Percentiles rank a stretch among this genome's conserved stretches.
These are phyloP conservation scores for Mikania micrantha DNA, from an alignment of 129 eudicot genomes.

Conservation along the genomic window DNA sequence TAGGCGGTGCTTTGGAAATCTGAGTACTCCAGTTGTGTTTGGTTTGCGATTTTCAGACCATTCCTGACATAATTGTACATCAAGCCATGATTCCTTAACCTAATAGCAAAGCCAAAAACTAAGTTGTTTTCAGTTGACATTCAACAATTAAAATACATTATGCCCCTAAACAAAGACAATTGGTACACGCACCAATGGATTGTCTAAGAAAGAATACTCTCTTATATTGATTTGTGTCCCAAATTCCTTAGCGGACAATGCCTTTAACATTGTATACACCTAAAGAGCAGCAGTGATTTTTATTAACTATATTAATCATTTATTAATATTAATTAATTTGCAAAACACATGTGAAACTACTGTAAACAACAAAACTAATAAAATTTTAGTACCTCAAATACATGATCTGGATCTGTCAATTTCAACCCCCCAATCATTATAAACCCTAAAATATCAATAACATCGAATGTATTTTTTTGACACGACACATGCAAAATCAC, in stretches of 20 bases:
- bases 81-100: conserved; percentile 98
- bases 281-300: conserved; percentile 19
- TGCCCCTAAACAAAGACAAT: background rate
- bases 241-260: conserved; percentile 59
- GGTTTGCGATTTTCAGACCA: conserved; percentile 68
- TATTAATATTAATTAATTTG: background rate
- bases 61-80: conserved; percentile 86
- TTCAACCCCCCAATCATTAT: no score
- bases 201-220: conserved; percentile 86
- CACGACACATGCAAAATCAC: no score
- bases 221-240: conserved; percentile 68
- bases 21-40: conserved; percentile 42
- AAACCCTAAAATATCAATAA: no score
- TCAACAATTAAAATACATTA: background rate
- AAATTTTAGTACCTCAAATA: conserved; percentile 63
- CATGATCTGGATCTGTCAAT: conserved; percentile 89
- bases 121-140: conserved; percentile 3
- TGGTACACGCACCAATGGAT: conserved; percentile 60
- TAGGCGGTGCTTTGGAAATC: conserved; percentile 67
- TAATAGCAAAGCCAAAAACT: conserved; percentile 20
- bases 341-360: background rate
- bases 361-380: background rate
- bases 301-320: background rate
- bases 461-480: no score
- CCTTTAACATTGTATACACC: conserved; percentile 74